Evolutionary conservation across 176 grass and related monocot species (phyloP), one percentile per base, ranked within the genome.

Genomic region (Puccinellia tenuiflora): DNA sequence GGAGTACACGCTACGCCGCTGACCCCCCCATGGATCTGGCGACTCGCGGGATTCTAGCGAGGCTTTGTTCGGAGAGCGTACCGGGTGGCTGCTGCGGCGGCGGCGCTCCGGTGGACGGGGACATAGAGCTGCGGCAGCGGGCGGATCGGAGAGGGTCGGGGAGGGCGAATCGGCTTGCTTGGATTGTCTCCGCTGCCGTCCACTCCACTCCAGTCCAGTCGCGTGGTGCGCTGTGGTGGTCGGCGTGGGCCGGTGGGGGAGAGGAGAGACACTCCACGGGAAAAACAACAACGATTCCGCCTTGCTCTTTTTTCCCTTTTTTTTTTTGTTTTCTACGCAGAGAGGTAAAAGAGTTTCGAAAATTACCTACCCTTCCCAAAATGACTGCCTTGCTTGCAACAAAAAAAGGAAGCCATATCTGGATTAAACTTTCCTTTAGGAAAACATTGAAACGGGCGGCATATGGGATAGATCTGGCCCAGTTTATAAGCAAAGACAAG

Each of bases 151-250:
- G 55, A 3, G 47, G 18, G 14, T 4, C 9, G 69, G 34, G 71
- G 46, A 65, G 30, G 16, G 10, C 73, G 73, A 54, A 54, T 54
- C 39, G 38, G 75, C 53, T 7, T 4, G 80, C 61, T 80, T 39
- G 79, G 79, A 17, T 68, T 25, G 31, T 47, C 68, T 82, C 69
- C 69, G 28, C 69, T 73, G 69, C 6, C 43, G 69, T 73, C 15
- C 69, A 26, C 69, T 73, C 66, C 55, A 78, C 53, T 79, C 77
- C 78, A 59, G 37, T 82, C 37, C 66, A 81, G 46, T 79, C 26
- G 56, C 65, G 54, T 60, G n/a, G 43, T 1, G 26, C 1, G 22
- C 22, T 78, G 37, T 43, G 56, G 30, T 76, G 73, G 38, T 74
- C 70, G 70, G 70, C 43, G 70, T 74, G 42, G 68, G 39, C 67